phyloP scores from a whole-genome alignment of 177 flowering plant species.

The Vitis hybrid region DNA sequence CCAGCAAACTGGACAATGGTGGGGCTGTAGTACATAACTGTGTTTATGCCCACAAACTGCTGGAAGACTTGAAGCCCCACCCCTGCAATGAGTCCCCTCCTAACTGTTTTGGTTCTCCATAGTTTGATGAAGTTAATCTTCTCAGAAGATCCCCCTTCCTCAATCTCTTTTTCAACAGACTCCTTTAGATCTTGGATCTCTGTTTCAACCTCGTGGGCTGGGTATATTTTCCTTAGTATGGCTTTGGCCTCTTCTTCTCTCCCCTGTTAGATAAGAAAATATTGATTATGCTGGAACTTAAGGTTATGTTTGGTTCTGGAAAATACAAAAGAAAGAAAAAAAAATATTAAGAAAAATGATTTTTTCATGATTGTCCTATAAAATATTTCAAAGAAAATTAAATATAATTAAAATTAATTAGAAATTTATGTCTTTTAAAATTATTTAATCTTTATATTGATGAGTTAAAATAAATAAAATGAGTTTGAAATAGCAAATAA shows the following conservation, averaged over 20 bases:
- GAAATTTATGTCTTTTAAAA: no score
- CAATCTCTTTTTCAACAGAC: slow-evolving; percentile 49
- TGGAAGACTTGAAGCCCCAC: slow-evolving; percentile 70
- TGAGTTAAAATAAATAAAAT: no score
- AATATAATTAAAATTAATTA: no score
- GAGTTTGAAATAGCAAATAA: no score
- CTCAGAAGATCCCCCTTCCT: slow-evolving; percentile 41
- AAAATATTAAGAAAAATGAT: no score
- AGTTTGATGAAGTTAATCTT: slow-evolving; percentile 41
- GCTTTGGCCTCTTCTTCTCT: slow-evolving; percentile 54
- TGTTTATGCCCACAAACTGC: slow-evolving; percentile 78
- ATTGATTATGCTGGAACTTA: not conserved
- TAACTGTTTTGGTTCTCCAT: slow-evolving; percentile 45
- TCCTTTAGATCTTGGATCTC: slow-evolving; percentile 51
- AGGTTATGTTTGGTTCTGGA: no score
- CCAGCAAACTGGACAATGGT: slow-evolving; percentile 71
- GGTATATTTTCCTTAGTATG: slow-evolving; percentile 52
- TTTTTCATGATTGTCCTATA: no score
- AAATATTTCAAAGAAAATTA: no score
- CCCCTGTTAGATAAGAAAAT: slow-evolving; percentile 35
- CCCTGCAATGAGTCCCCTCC: slow-evolving; percentile 65
- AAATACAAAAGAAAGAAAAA: no score
- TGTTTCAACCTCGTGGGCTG: slow-evolving; percentile 49
- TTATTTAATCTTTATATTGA: no score
- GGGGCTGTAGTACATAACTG: slow-evolving; percentile 82